phyloP scores from a whole-genome alignment of 2,329 filamentous ascomycete genomes.

The Diplodia sapinea region DNA sequence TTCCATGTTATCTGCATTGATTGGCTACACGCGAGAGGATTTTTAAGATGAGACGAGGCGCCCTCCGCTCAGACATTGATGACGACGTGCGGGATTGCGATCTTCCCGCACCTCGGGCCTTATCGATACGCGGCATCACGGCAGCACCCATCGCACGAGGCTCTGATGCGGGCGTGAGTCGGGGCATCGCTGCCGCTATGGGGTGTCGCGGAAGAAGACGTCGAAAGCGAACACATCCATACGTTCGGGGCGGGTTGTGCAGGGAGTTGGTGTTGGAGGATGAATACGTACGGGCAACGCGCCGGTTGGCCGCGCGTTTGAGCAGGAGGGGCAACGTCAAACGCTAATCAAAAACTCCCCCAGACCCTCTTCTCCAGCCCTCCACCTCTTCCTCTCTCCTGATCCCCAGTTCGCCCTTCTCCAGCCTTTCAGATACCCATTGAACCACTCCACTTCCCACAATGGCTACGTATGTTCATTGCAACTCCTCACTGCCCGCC shows the following conservation, averaged over 20 bases:
- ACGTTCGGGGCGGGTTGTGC: not conserved
- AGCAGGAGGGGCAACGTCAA: constrained; percentile 29
- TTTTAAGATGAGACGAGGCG: constrained; percentile 23
- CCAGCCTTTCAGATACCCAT: constrained; percentile 1
- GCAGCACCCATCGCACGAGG: not conserved
- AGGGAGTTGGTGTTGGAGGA: not conserved
- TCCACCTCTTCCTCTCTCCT: constrained; percentile 6
- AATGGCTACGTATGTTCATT: constrained; percentile 46
- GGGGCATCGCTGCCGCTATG: not conserved
- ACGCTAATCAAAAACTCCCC: constrained; percentile 29
- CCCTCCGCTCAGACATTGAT: constrained; percentile 16
- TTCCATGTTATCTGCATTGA: no score
- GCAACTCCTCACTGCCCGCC: not conserved
- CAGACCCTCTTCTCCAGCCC: constrained; percentile 16
- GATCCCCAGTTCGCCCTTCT: not conserved
- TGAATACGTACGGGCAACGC: not conserved
- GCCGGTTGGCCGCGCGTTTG: constrained; percentile 26
- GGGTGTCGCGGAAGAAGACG: not conserved
- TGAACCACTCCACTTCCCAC: constrained; percentile 22
- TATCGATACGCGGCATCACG: constrained; percentile 11
- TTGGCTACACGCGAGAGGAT: not conserved
- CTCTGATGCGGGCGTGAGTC: not conserved
- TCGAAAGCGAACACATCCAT: not conserved
- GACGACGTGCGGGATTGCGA: constrained; percentile 24
- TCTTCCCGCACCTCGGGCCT: constrained; percentile 19